Conservation (phyloP, 2,329 filamentous ascomycete species). For the Zymoseptoria passerinii region DNA sequence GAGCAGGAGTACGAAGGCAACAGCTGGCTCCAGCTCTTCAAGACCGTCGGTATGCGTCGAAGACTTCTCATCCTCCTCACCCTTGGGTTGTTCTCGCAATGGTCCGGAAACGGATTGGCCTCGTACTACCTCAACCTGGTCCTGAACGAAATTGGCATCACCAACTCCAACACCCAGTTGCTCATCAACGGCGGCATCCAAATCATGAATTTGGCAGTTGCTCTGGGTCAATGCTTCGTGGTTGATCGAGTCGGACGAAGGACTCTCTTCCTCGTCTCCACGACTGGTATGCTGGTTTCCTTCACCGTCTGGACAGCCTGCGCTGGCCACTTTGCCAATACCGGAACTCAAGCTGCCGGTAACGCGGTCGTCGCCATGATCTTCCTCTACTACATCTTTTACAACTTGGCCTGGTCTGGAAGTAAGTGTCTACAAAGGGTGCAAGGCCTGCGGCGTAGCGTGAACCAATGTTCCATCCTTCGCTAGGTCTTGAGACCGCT, state of each 20-base stretch:
- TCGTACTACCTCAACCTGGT: conserved; percentile 35
- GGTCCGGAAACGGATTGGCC: conserved; percentile 47
- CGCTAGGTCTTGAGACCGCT: too few species aligned
- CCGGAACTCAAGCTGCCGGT: conserved; percentile 18
- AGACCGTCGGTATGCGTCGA: conserved; percentile 47
- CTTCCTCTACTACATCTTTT: conserved; percentile 29
- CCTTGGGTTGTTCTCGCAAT: conserved; percentile 50
- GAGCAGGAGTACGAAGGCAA: conserved; percentile 43
- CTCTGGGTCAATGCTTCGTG: conserved; percentile 36
- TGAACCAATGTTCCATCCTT: too few species aligned
- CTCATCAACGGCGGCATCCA: conserved; percentile 45
- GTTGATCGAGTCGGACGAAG: conserved; percentile 31
- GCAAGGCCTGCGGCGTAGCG: too few species aligned
- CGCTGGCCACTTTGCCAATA: conserved; percentile 20
- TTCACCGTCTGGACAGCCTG: conserved; percentile 37
- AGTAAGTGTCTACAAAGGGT: too few species aligned
- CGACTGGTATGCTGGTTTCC: conserved; percentile 32
- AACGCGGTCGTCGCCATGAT: conserved; percentile 29
- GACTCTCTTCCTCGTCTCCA: conserved; percentile 31
- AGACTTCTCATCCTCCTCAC: conserved; percentile 47
- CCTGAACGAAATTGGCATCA: conserved; percentile 31
- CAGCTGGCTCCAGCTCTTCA: conserved; percentile 40
- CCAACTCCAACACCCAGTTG: conserved; percentile 30
- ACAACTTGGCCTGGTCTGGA: conserved; percentile 36
- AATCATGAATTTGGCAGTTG: conserved; percentile 53